Evolutionary conservation across 2,329 filamentous ascomycete species (phyloP).

Genomic region (Helotiales sp.): DNA sequence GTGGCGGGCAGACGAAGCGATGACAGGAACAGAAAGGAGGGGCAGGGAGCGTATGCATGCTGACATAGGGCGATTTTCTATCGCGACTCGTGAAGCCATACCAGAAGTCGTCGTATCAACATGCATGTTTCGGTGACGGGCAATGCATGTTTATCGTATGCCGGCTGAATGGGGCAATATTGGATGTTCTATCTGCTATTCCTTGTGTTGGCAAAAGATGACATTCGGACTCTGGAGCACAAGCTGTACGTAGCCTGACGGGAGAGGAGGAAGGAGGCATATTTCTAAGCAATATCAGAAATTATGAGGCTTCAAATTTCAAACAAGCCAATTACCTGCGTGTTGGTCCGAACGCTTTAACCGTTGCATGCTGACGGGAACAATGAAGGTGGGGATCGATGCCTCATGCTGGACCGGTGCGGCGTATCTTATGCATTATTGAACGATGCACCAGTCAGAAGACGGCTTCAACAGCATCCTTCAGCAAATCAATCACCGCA

Average conservation of each 20-base stretch:
- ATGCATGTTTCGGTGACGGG: neutral
- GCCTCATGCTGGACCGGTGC: neutral
- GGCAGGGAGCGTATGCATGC: slow-evolving; percentile 5
- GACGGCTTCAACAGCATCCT: neutral
- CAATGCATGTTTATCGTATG: neutral
- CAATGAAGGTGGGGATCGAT: slow-evolving; percentile 2
- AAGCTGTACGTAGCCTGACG: too few species aligned
- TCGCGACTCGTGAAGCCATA: slow-evolving; percentile 6
- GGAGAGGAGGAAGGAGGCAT: neutral
- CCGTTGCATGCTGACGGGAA: slow-evolving; percentile 1
- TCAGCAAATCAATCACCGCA: slow-evolving; percentile 4
- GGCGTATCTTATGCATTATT: slow-evolving; percentile 5
- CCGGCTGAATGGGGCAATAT: neutral
- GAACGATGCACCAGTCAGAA: neutral
- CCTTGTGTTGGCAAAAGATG: neutral
- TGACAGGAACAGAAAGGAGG: slow-evolving; percentile 8
- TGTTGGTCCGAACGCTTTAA: neutral
- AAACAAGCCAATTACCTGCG: slow-evolving; percentile 1
- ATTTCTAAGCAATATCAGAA: neutral
- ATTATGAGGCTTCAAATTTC: slow-evolving; percentile 1
- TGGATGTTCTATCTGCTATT: neutral
- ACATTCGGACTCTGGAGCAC: neutral
- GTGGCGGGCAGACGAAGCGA: neutral
- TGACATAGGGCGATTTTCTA: slow-evolving; percentile 1
- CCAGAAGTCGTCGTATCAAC: neutral